A percentile compares a stretch with the other conserved stretches of the same genome.
Evolutionary conservation across 108 stramenopile genomes (phyloP).

Genomic region (Skeletonema tropicum): DNA sequence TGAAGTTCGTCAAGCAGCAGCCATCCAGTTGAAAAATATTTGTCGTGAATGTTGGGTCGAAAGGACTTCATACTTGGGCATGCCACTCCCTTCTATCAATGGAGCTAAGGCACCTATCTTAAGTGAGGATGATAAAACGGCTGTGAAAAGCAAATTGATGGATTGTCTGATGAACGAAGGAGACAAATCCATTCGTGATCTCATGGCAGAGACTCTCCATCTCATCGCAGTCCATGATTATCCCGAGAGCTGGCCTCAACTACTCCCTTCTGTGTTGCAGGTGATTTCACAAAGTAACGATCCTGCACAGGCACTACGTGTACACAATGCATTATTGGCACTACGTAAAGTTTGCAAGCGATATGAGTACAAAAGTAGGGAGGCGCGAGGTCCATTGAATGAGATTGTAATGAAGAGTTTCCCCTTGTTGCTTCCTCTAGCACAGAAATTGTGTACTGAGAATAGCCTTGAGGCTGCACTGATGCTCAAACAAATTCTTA

Average conservation of each 20-base stretch:
- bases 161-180: conserved; percentile 84
- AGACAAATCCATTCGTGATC: conserved; percentile 86
- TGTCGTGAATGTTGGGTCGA: conserved; percentile 91
- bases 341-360: conserved; percentile 96
- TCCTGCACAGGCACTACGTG: conserved; percentile 67
- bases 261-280: conserved; percentile 84
- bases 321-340: conserved; percentile 93
- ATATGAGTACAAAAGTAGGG: conserved; percentile 95
- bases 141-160: conserved; percentile 68
- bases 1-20: conserved; percentile 89
- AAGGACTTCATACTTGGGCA: conserved; percentile 66
- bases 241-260: conserved; percentile 89
- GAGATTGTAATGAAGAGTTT: conserved; percentile 86
- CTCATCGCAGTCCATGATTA: conserved; percentile 92
- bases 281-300: conserved; percentile 74
- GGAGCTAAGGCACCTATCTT: conserved; percentile 60
- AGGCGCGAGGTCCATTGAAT: conserved; percentile 88
- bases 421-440: conserved; percentile 84
- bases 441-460: conserved; percentile 71
- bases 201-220: conserved; percentile 93
- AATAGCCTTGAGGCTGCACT: conserved; percentile 86
- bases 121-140: conserved; percentile 70
- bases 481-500: conserved; percentile 95
- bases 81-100: conserved; percentile 29
- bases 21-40: conserved; percentile 91